A percentile compares a stretch with the other conserved stretches of the same genome.
Conservation (phyloP, 129 eudicot species). For the Deinandra increscens region DNA sequence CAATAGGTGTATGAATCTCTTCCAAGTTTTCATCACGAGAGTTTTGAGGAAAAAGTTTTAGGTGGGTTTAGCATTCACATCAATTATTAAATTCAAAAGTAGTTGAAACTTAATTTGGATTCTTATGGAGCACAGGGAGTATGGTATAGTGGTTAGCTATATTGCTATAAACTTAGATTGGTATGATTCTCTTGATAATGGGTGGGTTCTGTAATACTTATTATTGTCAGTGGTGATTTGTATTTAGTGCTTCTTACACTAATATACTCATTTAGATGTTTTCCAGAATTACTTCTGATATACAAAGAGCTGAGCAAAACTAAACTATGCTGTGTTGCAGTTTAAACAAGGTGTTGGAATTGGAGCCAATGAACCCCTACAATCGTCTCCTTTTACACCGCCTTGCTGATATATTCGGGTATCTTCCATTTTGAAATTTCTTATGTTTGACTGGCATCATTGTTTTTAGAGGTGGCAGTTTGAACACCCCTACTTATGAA, state of each 20-base stretch:
- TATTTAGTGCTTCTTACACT: conserved; percentile 4
- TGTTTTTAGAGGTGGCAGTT: not conserved
- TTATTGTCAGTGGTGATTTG: too few species aligned
- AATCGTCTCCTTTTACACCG: conserved; percentile 92
- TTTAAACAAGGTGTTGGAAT: conserved; percentile 59
- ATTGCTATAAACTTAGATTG: not conserved
- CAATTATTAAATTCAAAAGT: not conserved
- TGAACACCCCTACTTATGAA: not conserved
- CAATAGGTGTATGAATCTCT: not conserved
- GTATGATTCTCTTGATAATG: not conserved
- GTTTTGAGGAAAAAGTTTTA: not conserved
- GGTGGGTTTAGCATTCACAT: not conserved
- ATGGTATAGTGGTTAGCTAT: too few species aligned
- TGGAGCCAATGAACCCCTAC: conserved; percentile 91
- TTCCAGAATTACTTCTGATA: conserved; percentile 3
- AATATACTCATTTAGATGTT: not conserved
- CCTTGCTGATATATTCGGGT: conserved; percentile 97
- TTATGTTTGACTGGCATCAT: not conserved
- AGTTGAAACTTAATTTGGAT: not conserved
- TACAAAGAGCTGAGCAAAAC: not conserved
- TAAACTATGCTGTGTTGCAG: conserved; percentile 49
- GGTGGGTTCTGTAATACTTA: not conserved
- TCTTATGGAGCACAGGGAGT: not conserved
- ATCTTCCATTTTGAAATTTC: conserved; percentile 17
- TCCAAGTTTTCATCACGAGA: not conserved